Evolutionary conservation across 202 grass and related monocot genomes (phyloP), one percentile per base, ranked within the genome.

Genomic region (Brachypodium distachyon): DNA sequence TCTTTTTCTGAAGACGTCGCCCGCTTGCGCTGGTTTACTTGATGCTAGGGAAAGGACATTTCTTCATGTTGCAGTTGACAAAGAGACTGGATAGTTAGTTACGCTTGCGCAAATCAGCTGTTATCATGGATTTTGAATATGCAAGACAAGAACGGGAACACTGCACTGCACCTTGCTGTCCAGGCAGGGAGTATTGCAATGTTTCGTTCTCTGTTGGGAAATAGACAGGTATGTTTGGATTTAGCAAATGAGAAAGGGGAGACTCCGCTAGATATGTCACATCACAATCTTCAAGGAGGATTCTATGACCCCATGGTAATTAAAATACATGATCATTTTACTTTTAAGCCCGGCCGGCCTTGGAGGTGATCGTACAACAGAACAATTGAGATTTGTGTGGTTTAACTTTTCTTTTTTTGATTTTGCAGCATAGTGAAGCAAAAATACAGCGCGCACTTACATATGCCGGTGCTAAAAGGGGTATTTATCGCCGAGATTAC

Each of bases 41-140:
- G 25, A 56, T 56, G 23, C 53, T 16, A 28, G 3, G 23, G 53
- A 25, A 56, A 56, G 53, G 1, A 56, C 53, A 6, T 14, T 28
- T 56, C 53, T 56, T 56, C 53, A 56, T 56, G 25, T 56, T 56
- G 53, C 53, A 28, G 53, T 7, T 56, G 25, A 7, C 4, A 13
- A 56, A 56, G 0, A 0, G 25, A 3, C 0, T 0, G 4, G 4
- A 56, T 4, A 2, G 53, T 28, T 0, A 0, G 0, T 13, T 28
- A 0, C 27, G 25, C 11, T 28, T 56, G 53, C 53, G 27, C 4
- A 4, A 6, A 27, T 12, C 0, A 1, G 13, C 27, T 11, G 1
- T 2, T 14, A 7, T 56, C 1, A 28, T 56, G 53, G 23, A 56
- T 56, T 56, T 56, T 56, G 4, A 56, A 56, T 14, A 56, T 28